Conservation (phyloP, 257 asterid species). For the Lavandula angustifolia region DNA sequence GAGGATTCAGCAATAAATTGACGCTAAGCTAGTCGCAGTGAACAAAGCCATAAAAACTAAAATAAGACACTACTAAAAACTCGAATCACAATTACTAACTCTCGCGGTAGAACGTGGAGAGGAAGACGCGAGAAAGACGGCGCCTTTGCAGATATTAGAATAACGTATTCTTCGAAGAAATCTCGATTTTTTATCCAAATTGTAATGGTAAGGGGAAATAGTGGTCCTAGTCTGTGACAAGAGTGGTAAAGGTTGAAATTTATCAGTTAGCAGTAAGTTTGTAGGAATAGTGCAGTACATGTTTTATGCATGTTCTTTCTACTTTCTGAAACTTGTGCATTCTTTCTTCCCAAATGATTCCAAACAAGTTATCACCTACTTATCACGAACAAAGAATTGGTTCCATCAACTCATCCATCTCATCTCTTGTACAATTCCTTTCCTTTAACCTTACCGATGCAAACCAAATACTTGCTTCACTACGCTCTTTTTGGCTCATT, state of each 20-base stretch:
- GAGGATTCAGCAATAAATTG: conserved; percentile 2
- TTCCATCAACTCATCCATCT: neutral
- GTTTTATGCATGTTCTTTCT: neutral
- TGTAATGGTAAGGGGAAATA: conserved; percentile 24
- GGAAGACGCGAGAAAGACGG: conserved; percentile 27
- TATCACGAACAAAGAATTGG: neutral
- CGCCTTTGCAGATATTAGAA: conserved; percentile 29
- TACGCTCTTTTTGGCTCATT: neutral
- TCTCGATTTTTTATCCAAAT: conserved; percentile 28
- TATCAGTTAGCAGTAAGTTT: too few relatives aligned
- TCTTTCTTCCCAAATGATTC: neutral
- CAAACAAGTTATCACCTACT: neutral
- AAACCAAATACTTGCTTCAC: neutral
- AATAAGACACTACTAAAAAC: neutral
- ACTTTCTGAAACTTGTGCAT: neutral
- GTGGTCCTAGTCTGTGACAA: too few relatives aligned
- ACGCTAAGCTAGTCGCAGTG: neutral
- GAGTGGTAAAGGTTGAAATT: too few relatives aligned
- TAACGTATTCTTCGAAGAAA: conserved; percentile 24
- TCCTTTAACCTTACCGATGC: conserved; percentile 8
- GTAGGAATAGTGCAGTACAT: neutral
- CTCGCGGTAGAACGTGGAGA: conserved; percentile 24
- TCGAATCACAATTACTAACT: conserved; percentile 39
- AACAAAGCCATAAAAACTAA: too few relatives aligned
- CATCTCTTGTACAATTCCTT: conserved; percentile 1